Conservation (phyloP, 768 basidiomycete genomes). For the Boletellus ananiceps region DNA sequence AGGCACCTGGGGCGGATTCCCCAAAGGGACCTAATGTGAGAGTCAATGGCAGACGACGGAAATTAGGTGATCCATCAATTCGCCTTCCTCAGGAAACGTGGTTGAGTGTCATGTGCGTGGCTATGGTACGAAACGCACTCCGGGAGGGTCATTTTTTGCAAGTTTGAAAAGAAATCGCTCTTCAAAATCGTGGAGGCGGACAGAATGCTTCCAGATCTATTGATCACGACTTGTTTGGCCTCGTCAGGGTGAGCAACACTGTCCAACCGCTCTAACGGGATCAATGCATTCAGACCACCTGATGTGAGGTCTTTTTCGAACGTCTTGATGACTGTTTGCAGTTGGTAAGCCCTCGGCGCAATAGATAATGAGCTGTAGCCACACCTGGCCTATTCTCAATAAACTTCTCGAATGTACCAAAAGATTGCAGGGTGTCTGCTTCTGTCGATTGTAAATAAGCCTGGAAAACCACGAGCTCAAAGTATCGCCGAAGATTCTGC, state of each 20-base stretch:
- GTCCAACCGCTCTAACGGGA: constrained; percentile 74
- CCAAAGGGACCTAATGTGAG: constrained; percentile 31
- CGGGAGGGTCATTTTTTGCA: constrained; percentile 95
- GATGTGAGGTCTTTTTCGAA: constrained; percentile 85
- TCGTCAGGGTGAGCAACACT: constrained; percentile 87
- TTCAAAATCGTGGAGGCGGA: constrained; percentile 93
- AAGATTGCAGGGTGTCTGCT: constrained; percentile 73
- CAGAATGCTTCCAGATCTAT: constrained; percentile 79
- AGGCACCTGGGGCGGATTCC: constrained; percentile 28
- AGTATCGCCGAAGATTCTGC: constrained; percentile 80
- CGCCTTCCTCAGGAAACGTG: constrained; percentile 41
- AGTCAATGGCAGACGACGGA: constrained; percentile 73
- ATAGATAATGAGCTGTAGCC: constrained; percentile 1
- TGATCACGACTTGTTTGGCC: constrained; percentile 79
- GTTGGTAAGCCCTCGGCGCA: not conserved
- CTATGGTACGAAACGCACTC: constrained; percentile 51
- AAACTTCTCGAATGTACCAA: constrained; percentile 76
- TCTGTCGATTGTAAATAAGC: constrained; percentile 79
- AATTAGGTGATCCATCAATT: constrained; percentile 93
- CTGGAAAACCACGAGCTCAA: constrained; percentile 83
- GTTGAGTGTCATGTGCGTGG: constrained; percentile 2
- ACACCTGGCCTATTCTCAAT: constrained; percentile 81
- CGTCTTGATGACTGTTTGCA: constrained; percentile 79
- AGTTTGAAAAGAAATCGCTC: constrained; percentile 87
- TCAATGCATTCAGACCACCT: constrained; percentile 74